A percentile compares a stretch with the other conserved stretches of the same genome.
phyloP scores from a whole-genome alignment of 805 yeast species.

The Schwanniomyces polymorphus region DNA sequence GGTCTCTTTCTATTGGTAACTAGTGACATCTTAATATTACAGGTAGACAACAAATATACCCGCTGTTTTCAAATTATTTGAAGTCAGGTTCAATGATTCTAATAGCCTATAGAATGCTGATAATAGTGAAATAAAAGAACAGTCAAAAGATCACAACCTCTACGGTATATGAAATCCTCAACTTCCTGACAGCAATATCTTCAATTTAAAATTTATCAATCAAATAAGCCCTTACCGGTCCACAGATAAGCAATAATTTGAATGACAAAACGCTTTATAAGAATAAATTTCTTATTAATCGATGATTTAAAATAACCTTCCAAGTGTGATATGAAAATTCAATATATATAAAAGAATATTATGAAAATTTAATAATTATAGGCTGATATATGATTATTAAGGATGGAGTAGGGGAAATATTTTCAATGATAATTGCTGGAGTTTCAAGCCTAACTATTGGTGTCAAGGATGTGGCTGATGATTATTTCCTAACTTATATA shows the following conservation, averaged over 20 bases:
- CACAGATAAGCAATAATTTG: background rate
- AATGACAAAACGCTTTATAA: background rate
- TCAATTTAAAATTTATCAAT: background rate
- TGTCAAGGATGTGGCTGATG: slow-evolving; percentile 1
- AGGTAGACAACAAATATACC: background rate
- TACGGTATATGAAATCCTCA: background rate
- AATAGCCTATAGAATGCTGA: background rate
- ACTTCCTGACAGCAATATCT: background rate
- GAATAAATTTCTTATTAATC: background rate
- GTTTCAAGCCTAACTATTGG: background rate
- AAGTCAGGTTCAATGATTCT: background rate
- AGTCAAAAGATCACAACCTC: background rate
- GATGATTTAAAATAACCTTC: background rate
- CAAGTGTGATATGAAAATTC: background rate
- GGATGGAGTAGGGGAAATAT: background rate
- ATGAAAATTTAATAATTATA: background rate
- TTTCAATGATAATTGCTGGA: slow-evolving; percentile 1
- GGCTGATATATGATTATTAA: background rate
- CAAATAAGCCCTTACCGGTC: background rate
- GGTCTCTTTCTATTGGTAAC: slow-evolving; percentile 45
- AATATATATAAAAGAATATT: background rate
- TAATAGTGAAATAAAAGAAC: background rate
- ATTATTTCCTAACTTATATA: background rate
- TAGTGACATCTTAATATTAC: slow-evolving; percentile 25
- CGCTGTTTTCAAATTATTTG: background rate